A percentile compares a stretch with the other conserved stretches of the same genome.
Evolutionary conservation across 2,329 filamentous ascomycete genomes (phyloP).

Genomic region (Fusarium nanum): DNA sequence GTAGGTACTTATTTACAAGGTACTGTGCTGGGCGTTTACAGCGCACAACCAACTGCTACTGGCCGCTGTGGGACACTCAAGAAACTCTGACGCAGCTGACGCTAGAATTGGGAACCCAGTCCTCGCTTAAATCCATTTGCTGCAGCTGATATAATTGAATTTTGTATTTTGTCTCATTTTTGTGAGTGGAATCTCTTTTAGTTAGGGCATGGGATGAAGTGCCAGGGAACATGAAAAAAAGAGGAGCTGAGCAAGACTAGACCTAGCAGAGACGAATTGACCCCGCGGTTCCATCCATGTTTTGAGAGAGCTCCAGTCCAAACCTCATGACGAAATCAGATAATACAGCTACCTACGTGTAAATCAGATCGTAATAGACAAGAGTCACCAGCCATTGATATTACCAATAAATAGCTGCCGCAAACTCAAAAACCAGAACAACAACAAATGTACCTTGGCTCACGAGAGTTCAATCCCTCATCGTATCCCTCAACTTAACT

Average conservation of each 20-base stretch:
- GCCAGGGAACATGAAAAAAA: conserved; percentile 10
- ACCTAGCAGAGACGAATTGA: conserved; percentile 6
- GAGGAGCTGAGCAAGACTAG: background rate
- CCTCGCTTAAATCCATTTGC: conserved; percentile 40
- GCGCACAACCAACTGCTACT: conserved; percentile 20
- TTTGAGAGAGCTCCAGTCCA: conserved; percentile 6
- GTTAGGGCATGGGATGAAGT: conserved; percentile 39
- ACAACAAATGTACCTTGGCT: background rate
- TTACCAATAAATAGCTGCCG: background rate
- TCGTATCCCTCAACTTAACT: background rate
- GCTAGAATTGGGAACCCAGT: conserved; percentile 24
- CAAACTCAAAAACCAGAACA: conserved; percentile 16
- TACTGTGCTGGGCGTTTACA: background rate
- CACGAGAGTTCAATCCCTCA: background rate
- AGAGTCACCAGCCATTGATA: background rate
- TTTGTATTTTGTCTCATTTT: conserved; percentile 24
- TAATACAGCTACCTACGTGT: background rate
- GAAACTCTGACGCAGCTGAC: conserved; percentile 36
- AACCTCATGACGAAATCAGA: background rate
- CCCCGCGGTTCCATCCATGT: conserved; percentile 18
- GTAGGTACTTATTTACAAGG: background rate
- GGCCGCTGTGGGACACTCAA: conserved; percentile 30
- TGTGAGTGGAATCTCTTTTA: conserved; percentile 30
- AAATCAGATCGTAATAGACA: background rate
- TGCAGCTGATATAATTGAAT: conserved; percentile 3